These are phyloP conservation scores for Pluteus cervinus DNA, from an alignment of 768 basidiomycete genomes.

Conservation along the genomic window DNA sequence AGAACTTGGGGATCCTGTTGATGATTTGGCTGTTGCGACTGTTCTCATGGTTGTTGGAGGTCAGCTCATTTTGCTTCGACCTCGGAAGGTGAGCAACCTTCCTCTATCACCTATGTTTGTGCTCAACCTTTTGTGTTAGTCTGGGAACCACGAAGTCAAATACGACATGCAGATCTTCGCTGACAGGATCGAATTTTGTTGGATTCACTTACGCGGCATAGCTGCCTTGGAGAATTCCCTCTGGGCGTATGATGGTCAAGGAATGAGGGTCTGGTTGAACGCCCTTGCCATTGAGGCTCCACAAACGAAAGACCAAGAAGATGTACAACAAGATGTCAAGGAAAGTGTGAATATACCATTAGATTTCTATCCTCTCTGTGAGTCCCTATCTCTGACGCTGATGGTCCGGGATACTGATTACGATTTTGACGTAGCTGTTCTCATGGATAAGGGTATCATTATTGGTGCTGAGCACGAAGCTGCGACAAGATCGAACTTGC, in stretches of 20 bases:
- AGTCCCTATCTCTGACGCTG: conserved; percentile 20
- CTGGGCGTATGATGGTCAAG: conserved; percentile 93
- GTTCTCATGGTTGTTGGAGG: conserved; percentile 95
- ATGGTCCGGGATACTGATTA: conserved; percentile 5
- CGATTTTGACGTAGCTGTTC: conserved; percentile 55
- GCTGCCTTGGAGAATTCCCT: conserved; percentile 92
- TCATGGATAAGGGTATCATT: conserved; percentile 99
- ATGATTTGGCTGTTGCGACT: conserved; percentile 90
- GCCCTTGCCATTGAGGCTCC: conserved; percentile 82
- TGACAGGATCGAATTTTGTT: conserved; percentile 96
- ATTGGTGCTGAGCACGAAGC: conserved; percentile 93
- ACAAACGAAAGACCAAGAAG: conserved; percentile 27
- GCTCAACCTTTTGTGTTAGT: conserved; percentile 32
- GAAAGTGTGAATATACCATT: conserved; percentile 91
- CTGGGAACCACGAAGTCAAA: conserved; percentile 82
- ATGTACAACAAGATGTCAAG: conserved; percentile 52
- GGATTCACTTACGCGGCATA: conserved; percentile 95
- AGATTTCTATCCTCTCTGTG: conserved; percentile 95
- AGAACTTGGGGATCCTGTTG: conserved; percentile 93
- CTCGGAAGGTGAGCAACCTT: conserved; percentile 60
- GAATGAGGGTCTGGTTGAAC: conserved; percentile 92
- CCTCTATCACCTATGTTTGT: not conserved
- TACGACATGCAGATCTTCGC: conserved; percentile 98
- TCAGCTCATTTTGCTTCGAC: conserved; percentile 81
- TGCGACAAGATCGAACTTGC: conserved; percentile 63